Percentiles rank a stretch among this genome's conserved stretches.
phyloP scores from a whole-genome alignment of 1,139 yeast genomes.

The Yamadazyma taylorii region DNA sequence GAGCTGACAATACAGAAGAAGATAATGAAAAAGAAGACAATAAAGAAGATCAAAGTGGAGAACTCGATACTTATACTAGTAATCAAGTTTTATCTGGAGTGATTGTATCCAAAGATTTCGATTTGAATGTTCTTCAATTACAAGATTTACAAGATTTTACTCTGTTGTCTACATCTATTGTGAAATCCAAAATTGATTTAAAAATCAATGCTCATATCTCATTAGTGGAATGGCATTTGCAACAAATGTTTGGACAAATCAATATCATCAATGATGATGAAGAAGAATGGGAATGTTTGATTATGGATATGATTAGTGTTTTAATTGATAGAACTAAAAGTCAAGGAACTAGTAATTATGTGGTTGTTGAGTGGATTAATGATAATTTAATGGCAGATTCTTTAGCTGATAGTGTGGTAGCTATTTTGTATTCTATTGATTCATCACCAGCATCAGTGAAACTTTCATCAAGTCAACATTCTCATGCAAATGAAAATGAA shows the following conservation, averaged over 20 bases:
- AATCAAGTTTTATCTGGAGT: slow-evolving; percentile 74
- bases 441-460: slow-evolving; percentile 95
- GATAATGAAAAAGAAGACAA: slow-evolving; percentile 20
- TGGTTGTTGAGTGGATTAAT: slow-evolving; percentile 87
- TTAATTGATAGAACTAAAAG: slow-evolving; percentile 46
- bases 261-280: slow-evolving; percentile 64
- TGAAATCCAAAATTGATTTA: slow-evolving; percentile 77
- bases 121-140: slow-evolving; percentile 74
- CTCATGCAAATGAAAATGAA: slow-evolving; percentile 39
- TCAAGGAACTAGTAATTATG: slow-evolving; percentile 41
- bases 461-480: slow-evolving; percentile 62
- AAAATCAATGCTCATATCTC: slow-evolving; percentile 80
- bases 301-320: slow-evolving; percentile 47
- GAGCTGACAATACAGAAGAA: slow-evolving; percentile 19
- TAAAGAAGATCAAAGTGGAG: slow-evolving; percentile 16
- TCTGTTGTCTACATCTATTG: slow-evolving; percentile 80
- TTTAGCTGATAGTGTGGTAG: slow-evolving; percentile 90
- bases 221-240: slow-evolving; percentile 82
- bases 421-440: slow-evolving; percentile 87
- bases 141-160: slow-evolving; percentile 89
- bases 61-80: slow-evolving; percentile 22
- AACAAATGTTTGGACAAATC: slow-evolving; percentile 92
- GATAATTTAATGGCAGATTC: slow-evolving; percentile 83
- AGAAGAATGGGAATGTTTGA: slow-evolving; percentile 51
- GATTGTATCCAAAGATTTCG: slow-evolving; percentile 87